Base-by-base conservation (phyloP, 495 filamentous ascomycete species). In the Cenococcum geophilum region DNA sequence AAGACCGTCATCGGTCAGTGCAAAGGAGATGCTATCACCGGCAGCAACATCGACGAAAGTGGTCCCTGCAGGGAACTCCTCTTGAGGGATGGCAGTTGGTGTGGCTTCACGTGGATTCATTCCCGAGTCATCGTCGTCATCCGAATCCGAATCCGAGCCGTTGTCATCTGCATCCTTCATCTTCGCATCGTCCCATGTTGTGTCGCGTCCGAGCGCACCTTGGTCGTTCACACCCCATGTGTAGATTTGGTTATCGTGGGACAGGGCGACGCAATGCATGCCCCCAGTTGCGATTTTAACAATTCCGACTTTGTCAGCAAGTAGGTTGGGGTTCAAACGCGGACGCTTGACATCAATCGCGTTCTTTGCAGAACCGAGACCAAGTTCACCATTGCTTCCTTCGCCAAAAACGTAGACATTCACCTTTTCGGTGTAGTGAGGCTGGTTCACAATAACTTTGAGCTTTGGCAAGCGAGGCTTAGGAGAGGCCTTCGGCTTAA, bases 181-280 rank as follows among this genome's bases (percentile, higher is more conserved):
- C 45, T 63, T 62, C 37, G 77, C 83, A n/a, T 76, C 77, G 14
- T 77, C 78, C 71, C 78, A 77, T 37, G 74, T 69, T 9, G 85
- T 86, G 59, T 82, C 77, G 37, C 86, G 79, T 11, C 86, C 86
- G 16, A 89, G 76, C 25, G 85, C 85, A 49, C 81, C 80, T 59
- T 86, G 77, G 62, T 87, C 82, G 63, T 89, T 89, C 58, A 87
- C 84, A 60, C 86, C 86, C 86, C 86, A 89, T 1, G 85, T 86
- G 36, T 84, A 74, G 52, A 89, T 80, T 63, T 77, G 77, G 68
- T 85, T 86, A 62, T 88, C 82, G 8, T 78, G 70, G 12, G 86
- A 88, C 1, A 89, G 76, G 9, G 82, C 85, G 56, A 82, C 74
- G 47, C 75, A 76, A 61, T 89, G 86, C 82, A 88, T 86, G 32